Conservation (phyloP, 257 asterid species). For the Cinchona pubescens region DNA sequence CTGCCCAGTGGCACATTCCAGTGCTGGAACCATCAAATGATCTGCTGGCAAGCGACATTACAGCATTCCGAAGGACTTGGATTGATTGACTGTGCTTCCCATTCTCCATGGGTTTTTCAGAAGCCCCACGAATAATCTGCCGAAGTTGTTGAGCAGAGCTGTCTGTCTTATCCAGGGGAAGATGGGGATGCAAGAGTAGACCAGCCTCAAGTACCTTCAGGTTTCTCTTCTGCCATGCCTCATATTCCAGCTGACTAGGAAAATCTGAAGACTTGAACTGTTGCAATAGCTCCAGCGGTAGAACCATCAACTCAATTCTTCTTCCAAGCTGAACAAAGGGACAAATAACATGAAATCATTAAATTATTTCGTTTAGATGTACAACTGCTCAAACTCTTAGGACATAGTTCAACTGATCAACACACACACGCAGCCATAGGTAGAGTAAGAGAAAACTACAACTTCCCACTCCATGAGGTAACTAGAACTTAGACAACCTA, state of each 20-base stretch:
- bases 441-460: neutral
- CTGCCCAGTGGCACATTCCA: conserved; percentile 90
- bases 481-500: neutral
- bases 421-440: neutral
- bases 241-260: conserved; percentile 52
- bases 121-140: conserved; percentile 50
- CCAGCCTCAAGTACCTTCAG: conserved; percentile 81
- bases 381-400: neutral
- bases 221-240: conserved; percentile 69
- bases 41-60: conserved; percentile 64
- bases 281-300: conserved; percentile 82
- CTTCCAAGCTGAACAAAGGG: conserved; percentile 65
- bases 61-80: conserved; percentile 48
- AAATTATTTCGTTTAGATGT: neutral
- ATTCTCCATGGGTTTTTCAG: conserved; percentile 59
- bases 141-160: conserved; percentile 48
- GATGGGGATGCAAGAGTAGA: conserved; percentile 61
- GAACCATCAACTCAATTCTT: conserved; percentile 68
- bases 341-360: conserved; percentile 13
- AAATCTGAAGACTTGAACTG: conserved; percentile 64
- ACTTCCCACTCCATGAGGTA: neutral
- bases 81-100: conserved; percentile 64
- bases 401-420: neutral
- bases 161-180: conserved; percentile 56
- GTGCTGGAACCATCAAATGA: conserved; percentile 71